A percentile compares a stretch with the other conserved stretches of the same genome.
Conservation (phyloP, 257 asterid species). For the Solanum stenotomum region DNA sequence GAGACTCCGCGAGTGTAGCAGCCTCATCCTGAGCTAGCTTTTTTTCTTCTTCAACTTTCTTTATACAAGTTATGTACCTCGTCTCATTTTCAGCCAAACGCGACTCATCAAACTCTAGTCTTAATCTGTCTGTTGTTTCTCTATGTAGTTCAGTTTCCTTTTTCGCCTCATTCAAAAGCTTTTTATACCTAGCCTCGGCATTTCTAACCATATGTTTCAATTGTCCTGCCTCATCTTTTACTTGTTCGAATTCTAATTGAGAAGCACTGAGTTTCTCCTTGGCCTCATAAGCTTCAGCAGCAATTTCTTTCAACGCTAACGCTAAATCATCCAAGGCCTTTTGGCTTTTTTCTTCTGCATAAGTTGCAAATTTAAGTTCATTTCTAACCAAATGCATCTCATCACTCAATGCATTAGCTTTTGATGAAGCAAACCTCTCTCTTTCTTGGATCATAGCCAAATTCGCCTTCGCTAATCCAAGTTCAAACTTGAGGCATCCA, state of each 20-base stretch:
- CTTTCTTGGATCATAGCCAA: constrained; percentile 9
- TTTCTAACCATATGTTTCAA: constrained; percentile 28
- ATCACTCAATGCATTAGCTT: not conserved
- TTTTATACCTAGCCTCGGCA: constrained; percentile 28
- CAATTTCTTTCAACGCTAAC: constrained; percentile 65
- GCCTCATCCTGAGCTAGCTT: constrained; percentile 41
- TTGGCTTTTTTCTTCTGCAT: constrained; percentile 61
- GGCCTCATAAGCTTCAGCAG: constrained; percentile 40
- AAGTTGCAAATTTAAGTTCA: constrained; percentile 42
- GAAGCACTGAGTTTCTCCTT: constrained; percentile 30
- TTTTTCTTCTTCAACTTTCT: constrained; percentile 58
- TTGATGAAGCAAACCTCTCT: constrained; percentile 22
- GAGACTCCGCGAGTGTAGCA: constrained; percentile 23
- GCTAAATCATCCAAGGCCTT: constrained; percentile 90
- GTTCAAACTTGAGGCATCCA: constrained; percentile 13
- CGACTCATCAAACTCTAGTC: constrained; percentile 70
- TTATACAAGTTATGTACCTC: constrained; percentile 61
- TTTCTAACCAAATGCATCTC: constrained; percentile 32
- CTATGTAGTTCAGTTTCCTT: constrained; percentile 41
- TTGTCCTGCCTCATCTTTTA: constrained; percentile 29
- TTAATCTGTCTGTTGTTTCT: constrained; percentile 44
- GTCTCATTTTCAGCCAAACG: constrained; percentile 73
- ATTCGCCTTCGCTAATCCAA: constrained; percentile 20
- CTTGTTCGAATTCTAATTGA: constrained; percentile 29
- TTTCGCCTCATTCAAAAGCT: constrained; percentile 36